Conservation (phyloP, 371 early-diverging fungal species). For the Capniomyces stellatus region DNA sequence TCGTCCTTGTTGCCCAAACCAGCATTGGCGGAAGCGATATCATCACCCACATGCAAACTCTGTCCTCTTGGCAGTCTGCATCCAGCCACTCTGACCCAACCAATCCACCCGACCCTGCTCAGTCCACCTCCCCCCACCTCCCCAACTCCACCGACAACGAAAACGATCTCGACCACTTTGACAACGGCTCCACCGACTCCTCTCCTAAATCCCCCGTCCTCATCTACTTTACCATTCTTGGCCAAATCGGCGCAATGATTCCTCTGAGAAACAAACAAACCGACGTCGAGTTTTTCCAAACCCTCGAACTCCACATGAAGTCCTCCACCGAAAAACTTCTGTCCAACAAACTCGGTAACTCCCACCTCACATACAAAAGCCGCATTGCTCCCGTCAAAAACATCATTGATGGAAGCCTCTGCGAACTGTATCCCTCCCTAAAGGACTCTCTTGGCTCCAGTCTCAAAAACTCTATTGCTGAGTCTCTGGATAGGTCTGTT, state of each 20-base stretch:
- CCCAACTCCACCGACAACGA: slow-evolving; percentile 54
- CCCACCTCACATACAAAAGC: slow-evolving; percentile 70
- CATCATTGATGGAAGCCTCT: slow-evolving; percentile 85
- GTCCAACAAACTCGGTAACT: slow-evolving; percentile 68
- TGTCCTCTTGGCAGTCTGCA: not conserved
- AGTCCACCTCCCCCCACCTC: slow-evolving; percentile 63
- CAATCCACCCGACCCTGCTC: not conserved
- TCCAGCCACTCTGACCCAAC: not conserved
- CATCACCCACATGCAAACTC: not conserved
- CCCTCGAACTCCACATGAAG: slow-evolving; percentile 80
- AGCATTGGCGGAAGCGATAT: slow-evolving; percentile 2
- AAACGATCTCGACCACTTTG: slow-evolving; percentile 50
- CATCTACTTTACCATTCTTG: slow-evolving; percentile 31
- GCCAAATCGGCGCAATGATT: slow-evolving; percentile 63
- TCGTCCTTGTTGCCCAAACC: not conserved
- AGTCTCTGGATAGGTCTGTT: slow-evolving; percentile 70
- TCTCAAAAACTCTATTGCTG: slow-evolving; percentile 37
- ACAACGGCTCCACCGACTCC: not conserved
- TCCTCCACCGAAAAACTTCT: not conserved
- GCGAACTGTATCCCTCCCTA: slow-evolving; percentile 54
- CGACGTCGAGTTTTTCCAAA: slow-evolving; percentile 85
- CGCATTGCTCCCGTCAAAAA: slow-evolving; percentile 62
- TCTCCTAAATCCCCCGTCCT: not conserved
- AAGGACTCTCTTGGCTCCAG: slow-evolving; percentile 29
- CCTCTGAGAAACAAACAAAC: slow-evolving; percentile 63